Conservation (phyloP, 208 protist species). For the Leishmania braziliensis region DNA sequence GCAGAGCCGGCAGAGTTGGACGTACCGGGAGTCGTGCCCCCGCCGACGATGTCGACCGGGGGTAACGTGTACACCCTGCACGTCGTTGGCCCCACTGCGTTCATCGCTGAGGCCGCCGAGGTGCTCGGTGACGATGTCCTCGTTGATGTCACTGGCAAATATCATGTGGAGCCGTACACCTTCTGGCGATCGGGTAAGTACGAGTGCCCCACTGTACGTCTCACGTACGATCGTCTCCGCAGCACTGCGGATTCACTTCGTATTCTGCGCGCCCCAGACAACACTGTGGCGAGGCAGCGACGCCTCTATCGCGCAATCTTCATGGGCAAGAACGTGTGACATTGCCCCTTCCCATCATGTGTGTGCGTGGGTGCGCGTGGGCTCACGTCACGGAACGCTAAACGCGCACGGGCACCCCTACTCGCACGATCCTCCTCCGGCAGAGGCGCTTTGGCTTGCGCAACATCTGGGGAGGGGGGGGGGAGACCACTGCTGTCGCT, state of each 20-base stretch:
- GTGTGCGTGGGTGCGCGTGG: background rate
- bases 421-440: too few relatives aligned
- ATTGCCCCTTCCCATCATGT: background rate
- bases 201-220: conserved; percentile 2
- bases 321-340: background rate
- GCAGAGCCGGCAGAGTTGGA: too few relatives aligned
- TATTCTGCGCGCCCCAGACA: conserved; percentile 3
- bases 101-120: conserved; percentile 1
- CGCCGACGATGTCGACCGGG: background rate
- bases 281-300: conserved; percentile 3
- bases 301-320: conserved; percentile 19
- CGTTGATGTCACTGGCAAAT: background rate
- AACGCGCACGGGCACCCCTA: too few relatives aligned
- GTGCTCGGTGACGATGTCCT: conserved; percentile 12
- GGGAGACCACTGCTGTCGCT: too few relatives aligned
- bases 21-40: too few relatives aligned
- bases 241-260: conserved; percentile 17
- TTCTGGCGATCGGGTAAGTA: conserved; percentile 2
- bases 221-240: conserved; percentile 6
- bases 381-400: background rate
- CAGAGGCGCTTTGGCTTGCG: too few relatives aligned
- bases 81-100: conserved; percentile 1
- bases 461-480: too few relatives aligned
- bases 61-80: conserved; percentile 5
- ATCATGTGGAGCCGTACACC: conserved; percentile 5